Conservation (phyloP, 2,329 filamentous ascomycete species). For the Xylaria sp. region DNA sequence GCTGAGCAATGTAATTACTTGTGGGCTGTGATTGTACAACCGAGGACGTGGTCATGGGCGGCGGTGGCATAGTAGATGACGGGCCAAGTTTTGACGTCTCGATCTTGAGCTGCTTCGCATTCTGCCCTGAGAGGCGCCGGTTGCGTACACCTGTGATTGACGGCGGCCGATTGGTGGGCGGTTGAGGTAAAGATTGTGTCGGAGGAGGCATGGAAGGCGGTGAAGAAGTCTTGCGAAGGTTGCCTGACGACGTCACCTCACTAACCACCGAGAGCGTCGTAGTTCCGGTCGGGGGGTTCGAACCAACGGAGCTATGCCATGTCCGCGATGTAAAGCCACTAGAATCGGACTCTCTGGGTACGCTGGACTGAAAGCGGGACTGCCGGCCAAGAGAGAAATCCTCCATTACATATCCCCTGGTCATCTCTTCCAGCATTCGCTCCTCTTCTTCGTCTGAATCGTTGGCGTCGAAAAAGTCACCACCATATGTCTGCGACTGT, state of each 20-base stretch:
- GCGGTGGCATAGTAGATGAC: conserved; percentile 40
- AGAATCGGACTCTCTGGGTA: conserved; percentile 83
- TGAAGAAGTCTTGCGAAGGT: conserved; percentile 42
- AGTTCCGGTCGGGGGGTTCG: conserved; percentile 74
- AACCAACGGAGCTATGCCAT: conserved; percentile 82
- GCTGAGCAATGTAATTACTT: conserved; percentile 54
- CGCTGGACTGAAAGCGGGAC: conserved; percentile 66
- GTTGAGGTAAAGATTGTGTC: conserved; percentile 57
- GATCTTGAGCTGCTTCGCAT: conserved; percentile 86
- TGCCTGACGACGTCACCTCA: conserved; percentile 59
- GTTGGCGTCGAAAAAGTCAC: conserved; percentile 71
- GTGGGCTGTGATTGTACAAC: conserved; percentile 45
- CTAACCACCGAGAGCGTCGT: conserved; percentile 77
- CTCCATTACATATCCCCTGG: conserved; percentile 81
- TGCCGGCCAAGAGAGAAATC: conserved; percentile 81
- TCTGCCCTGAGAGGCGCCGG: conserved; percentile 82
- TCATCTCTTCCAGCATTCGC: conserved; percentile 86
- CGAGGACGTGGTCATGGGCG: conserved; percentile 42
- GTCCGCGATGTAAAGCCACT: conserved; percentile 81
- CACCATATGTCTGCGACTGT: conserved; percentile 60
- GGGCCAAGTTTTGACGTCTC: conserved; percentile 69
- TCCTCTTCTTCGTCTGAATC: conserved; percentile 81
- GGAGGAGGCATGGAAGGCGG: conserved; percentile 59
- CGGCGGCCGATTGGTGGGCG: conserved; percentile 52
- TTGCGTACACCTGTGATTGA: conserved; percentile 69